Evolutionary conservation across 2,329 filamentous ascomycete species (phyloP), one percentile per base, ranked within the genome.

Genomic region (Colletotrichum truncatum): DNA sequence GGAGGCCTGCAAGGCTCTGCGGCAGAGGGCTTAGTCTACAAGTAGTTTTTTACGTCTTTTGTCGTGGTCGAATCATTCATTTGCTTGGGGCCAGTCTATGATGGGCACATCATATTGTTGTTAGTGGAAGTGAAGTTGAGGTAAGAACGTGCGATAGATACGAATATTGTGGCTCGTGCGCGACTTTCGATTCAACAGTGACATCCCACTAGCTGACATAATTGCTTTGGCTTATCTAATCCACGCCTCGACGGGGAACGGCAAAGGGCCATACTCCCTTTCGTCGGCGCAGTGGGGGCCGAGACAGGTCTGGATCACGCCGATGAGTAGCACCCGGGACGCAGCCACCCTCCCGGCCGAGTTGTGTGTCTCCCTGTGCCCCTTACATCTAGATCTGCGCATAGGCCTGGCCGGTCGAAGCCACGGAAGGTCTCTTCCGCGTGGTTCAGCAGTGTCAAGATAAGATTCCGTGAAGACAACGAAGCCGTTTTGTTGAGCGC

Each of bases 31-130:
- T 49, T 26, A 36, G 26, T 34, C 26, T 23, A 52, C 14, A 16
- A 36, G 6, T 18, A 30, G 25, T 45, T 53, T 51, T 45, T 64
- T 30, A 30, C 32, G 43, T 53, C 59, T 45, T 64, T 30, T 53
- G 34, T 23, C 18, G 38, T 34, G 32, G 51, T 43, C 64, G 46
- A 66, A 64, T 58, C 36, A 66, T 16, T 25, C 28, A 34, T 39
- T 25, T 36, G 36, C 10, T 26, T 36, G 26, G 7, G 6, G n/a
- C n/a, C n/a, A n/a, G n/a, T n/a, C n/a, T 14, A 25, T 14, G 16
- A 51, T 41, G 49, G 32, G 34, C 21, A 49, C 16, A 34, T 25
- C n/a, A 41, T 38, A n/a, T 57, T 48, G 41, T 18, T 45, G 32
- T 34, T 30, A 45, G 21, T 46, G 23, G 23, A 53, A 14, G 8